Conservation (phyloP, 148 eudicot genomes). For the Vaccinium myrtillus region DNA sequence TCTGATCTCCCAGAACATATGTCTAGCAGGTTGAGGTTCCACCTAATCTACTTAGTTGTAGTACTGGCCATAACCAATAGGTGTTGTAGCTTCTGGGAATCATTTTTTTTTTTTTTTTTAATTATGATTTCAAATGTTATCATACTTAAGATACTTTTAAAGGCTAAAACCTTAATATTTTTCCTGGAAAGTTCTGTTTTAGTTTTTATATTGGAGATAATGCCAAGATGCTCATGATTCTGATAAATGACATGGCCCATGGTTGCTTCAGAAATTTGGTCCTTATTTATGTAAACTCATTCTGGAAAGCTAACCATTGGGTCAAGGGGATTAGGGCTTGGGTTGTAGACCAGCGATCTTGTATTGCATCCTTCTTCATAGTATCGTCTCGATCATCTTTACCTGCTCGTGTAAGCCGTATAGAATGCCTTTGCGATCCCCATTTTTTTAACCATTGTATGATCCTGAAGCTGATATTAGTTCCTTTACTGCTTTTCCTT, state of each 20-base stretch:
- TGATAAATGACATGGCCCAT: neutral
- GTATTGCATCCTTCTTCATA: neutral
- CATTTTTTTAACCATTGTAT: neutral
- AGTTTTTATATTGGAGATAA: neutral
- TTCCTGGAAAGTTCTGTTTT: neutral
- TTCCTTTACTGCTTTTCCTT: neutral
- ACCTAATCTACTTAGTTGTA: neutral
- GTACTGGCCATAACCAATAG: neutral
- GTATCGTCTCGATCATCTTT: neutral
- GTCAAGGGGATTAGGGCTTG: neutral
- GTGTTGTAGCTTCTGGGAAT: neutral
- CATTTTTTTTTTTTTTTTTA: neutral
- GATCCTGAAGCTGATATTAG: neutral
- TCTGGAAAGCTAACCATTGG: neutral
- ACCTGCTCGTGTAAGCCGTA: neutral
- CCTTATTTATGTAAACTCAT: neutral
- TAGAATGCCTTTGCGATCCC: neutral
- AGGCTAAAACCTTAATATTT: neutral
- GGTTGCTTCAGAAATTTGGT: neutral
- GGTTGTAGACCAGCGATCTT: neutral
- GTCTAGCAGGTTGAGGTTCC: neutral
- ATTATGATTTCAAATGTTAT: neutral
- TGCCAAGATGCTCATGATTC: neutral
- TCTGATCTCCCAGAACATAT: neutral
- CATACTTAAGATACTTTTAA: neutral